phyloP scores from a whole-genome alignment of 306 rosid genomes.

The Begonia fuchsioides region DNA sequence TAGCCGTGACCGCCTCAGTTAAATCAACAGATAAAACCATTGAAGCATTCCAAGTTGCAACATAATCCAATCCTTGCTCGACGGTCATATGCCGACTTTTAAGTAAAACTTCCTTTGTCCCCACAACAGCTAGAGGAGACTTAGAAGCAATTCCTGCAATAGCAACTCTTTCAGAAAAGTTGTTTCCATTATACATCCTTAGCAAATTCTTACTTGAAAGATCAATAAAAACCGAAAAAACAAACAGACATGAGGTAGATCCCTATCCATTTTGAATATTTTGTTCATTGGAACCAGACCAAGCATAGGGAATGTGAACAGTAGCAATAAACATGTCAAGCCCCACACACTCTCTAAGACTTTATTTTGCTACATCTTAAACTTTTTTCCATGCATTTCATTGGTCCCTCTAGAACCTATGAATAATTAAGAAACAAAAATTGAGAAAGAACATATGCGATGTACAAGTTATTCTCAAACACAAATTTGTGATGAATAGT shows the following conservation, averaged over 20 bases:
- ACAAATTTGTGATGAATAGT: too few relatives aligned
- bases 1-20: constrained; percentile 42
- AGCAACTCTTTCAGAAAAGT: constrained; percentile 1
- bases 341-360: too few relatives aligned
- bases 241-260: not conserved
- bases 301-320: too few relatives aligned
- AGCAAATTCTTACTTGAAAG: not conserved
- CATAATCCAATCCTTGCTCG: constrained; percentile 79
- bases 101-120: constrained; percentile 68
- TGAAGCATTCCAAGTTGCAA: constrained; percentile 69
- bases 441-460: too few relatives aligned
- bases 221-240: not conserved
- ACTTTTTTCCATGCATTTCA: too few relatives aligned
- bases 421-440: too few relatives aligned
- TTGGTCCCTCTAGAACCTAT: too few relatives aligned
- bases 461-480: too few relatives aligned
- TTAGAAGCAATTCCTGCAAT: constrained; percentile 49
- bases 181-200: not conserved
- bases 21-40: constrained; percentile 50
- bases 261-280: not conserved
- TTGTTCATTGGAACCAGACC: too few relatives aligned
- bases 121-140: constrained; percentile 60
- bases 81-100: constrained; percentile 54
- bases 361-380: too few relatives aligned
- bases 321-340: too few relatives aligned